Evolutionary conservation across 2,329 filamentous ascomycete genomes (phyloP), one percentile per base, ranked within the genome.

Genomic region (Neofusicoccum cordaticola): DNA sequence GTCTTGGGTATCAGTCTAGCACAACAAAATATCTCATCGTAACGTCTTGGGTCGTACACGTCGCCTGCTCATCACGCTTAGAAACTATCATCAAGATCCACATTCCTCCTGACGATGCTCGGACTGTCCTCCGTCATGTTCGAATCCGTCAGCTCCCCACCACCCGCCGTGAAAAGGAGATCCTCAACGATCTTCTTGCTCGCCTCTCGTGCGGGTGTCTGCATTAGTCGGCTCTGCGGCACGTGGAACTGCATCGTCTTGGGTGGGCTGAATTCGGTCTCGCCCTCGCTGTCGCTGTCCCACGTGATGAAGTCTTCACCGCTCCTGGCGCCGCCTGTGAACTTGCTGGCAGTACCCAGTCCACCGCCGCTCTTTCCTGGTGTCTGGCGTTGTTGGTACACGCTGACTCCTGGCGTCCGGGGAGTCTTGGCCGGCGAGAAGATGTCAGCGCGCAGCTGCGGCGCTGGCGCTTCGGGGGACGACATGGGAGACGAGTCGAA

Each of bases 241-340:
- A 96, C 79, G 50, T 90, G 89, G 75, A 96, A 96, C 72, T 93
- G 90, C 66, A 96, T 93, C 11, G 92, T 95, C 82, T 98, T 98
- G 0, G 95, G 95, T 34, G 95, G 95, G 72, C 92, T 97, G 78
- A 93, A 89, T 11, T 61, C 45, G 22, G 62, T 58, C 34, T 83
- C 83, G 42, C 80, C 79, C 53, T 90, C 89, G 64, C 87, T 88
- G 67, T 93, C 89, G 71, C 88, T 90, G 62, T 93, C 89, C 89
- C 92, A 95, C 3, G 63, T 61, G 11, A 65, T 57, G 17, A 60
- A 34, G 37, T 61, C 63, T 5, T 17, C 48, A 9, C n/a, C 61
- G 17, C 45, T 42, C 63, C 11, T 35, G 11, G 57, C 35, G 44
- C 39, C 63, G 22, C 39, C 39, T 4, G 52, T 50, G 37, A 62